Base-by-base conservation (phyloP, 2,329 filamentous ascomycete species). In the Aspergillus udagawae region DNA sequence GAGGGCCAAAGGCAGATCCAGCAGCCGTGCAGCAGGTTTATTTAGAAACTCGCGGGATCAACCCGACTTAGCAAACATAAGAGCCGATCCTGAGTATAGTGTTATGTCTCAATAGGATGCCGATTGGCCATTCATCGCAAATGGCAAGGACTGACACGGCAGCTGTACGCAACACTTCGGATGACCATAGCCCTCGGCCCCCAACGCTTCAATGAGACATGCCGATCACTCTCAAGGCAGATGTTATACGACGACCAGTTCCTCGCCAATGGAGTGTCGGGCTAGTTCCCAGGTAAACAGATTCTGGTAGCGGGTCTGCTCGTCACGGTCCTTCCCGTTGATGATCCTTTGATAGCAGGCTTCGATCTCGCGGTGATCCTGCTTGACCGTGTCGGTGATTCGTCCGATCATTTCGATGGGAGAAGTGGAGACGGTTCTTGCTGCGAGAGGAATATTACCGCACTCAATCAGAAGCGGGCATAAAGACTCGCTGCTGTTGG, bases 251-350 rank as follows among this genome's bases (percentile, higher is more conserved):
- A 84, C 71, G 8, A 84, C 70, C 52, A 82, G 64, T 60, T 82
- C 80, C 58, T 82, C 78, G 5, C 75, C 78, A 53, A 82, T 72
- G 0, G 77, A 73, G 61, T 82, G 79, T 4, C 79, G 76, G 35
- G 79, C 76, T 0, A 82, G 69, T 55, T 81, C 78, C 79, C 80
- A 82, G n/a, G 75, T 77, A 59, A 82, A 79, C 58, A 79, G 74
- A 57, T 82, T 82, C 56, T 77, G 74, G 58, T 71, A 81, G 12
- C 75, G 73, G 9, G 68, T 69, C 53, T 76, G 72, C 32, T 75
- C 69, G 23, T 80, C 79, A 28, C 65, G 61, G 52, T 80, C 73
- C 10, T 58, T 64, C 8, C 73, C 66, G 47, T 72, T 70, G 53
- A 77, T 61, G 47, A 80, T 70, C 21, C 74, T 72, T 8, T 75